A percentile compares a stretch with the other conserved stretches of the same genome.
Evolutionary conservation across 495 filamentous ascomycete genomes (phyloP).

Genomic region (Penicillium diatomitis): DNA sequence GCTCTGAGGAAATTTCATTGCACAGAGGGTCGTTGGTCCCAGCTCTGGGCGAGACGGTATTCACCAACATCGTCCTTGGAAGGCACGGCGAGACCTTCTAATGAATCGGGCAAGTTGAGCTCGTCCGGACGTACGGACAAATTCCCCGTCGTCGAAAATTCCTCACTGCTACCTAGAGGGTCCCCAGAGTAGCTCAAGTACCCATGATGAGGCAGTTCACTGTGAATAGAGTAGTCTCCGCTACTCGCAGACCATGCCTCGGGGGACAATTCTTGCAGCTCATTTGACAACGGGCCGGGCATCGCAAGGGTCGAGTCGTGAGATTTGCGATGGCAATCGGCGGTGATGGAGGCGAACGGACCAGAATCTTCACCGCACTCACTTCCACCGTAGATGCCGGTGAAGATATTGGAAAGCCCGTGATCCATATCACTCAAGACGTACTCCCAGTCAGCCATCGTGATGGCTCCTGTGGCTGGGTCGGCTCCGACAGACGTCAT

Average conservation of each 20-base stretch:
- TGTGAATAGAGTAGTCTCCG: conserved; percentile 25
- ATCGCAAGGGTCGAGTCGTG: conserved; percentile 9
- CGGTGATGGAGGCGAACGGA: conserved; percentile 34
- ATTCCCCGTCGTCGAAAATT: conserved; percentile 17
- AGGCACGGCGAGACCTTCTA: conserved; percentile 43
- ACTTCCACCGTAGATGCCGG: conserved; percentile 70
- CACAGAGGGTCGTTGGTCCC: conserved; percentile 34
- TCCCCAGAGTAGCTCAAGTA: conserved; percentile 68
- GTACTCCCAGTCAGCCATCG: conserved; percentile 68
- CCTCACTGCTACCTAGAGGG: conserved; percentile 50
- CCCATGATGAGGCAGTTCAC: conserved; percentile 50
- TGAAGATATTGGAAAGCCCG: conserved; percentile 71
- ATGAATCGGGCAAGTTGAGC: conserved; percentile 28
- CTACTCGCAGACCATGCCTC: conserved; percentile 37
- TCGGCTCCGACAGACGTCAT: conserved; percentile 28
- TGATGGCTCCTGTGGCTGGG: conserved; percentile 28
- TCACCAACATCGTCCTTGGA: conserved; percentile 26
- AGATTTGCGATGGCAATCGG: conserved; percentile 28
- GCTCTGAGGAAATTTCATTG: conserved; percentile 4
- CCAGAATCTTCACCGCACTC: conserved; percentile 41
- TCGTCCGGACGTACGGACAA: conserved; percentile 22
- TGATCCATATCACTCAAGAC: conserved; percentile 69
- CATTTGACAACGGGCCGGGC: conserved; percentile 11
- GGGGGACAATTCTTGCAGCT: conserved; percentile 28
- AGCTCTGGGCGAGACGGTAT: conserved; percentile 24